These are phyloP conservation scores for Tetracladium marchalianum DNA, from an alignment of 495 filamentous ascomycete genomes.

Conservation along the genomic window DNA sequence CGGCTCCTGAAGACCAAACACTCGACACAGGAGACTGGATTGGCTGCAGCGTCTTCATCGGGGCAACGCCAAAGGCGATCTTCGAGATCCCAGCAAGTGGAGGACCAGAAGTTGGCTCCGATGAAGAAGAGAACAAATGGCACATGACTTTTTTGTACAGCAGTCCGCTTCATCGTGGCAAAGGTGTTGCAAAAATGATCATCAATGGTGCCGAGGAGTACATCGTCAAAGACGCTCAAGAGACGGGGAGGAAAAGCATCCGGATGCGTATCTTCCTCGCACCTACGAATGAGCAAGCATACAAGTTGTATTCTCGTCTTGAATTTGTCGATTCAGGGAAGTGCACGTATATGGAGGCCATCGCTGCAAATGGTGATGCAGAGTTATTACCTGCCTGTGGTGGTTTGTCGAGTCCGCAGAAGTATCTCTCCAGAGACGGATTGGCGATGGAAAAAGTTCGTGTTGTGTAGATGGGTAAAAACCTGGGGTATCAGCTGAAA, in stretches of 20 bases:
- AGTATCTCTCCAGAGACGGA: conserved; percentile 17
- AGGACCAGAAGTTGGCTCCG: conserved; percentile 8
- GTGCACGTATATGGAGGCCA: conserved; percentile 25
- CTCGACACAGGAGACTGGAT: conserved; percentile 21
- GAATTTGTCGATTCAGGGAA: conserved; percentile 23
- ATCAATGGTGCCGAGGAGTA: conserved; percentile 24
- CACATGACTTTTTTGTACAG: conserved; percentile 30
- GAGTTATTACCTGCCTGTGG: conserved; percentile 23
- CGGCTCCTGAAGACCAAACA: background rate
- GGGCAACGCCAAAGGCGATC: conserved; percentile 14
- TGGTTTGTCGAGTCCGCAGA: conserved; percentile 9
- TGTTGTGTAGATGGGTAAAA: too few relatives aligned
- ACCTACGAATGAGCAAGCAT: conserved; percentile 21
- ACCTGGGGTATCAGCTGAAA: too few relatives aligned
- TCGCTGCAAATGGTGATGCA: conserved; percentile 26
- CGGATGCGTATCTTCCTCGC: conserved; percentile 26
- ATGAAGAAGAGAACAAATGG: conserved; percentile 24
- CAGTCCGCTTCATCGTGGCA: conserved; percentile 22
- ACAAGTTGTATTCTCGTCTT: conserved; percentile 23
- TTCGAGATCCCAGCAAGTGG: conserved; percentile 20
- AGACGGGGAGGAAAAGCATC: conserved; percentile 4
- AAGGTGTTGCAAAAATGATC: conserved; percentile 25
- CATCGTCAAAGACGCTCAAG: conserved; percentile 11
- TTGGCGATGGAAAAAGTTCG: conserved; percentile 12
- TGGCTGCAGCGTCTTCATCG: conserved; percentile 26